These are phyloP conservation scores for Musa itinerans DNA, from an alignment of 176 grass and related monocot species.

Conservation along the genomic window DNA sequence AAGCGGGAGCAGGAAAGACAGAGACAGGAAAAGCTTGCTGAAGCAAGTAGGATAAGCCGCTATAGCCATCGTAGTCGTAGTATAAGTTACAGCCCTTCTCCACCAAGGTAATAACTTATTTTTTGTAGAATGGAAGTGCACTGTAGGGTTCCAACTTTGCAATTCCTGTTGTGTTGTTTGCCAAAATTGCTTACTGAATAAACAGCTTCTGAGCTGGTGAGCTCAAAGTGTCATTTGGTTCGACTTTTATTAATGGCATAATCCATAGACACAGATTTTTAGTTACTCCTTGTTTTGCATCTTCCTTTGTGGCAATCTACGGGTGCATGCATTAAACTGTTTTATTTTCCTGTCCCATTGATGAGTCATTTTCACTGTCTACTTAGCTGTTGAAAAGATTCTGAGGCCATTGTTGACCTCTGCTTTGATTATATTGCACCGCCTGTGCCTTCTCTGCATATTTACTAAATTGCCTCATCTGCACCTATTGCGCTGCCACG, in stretches of 20 bases:
- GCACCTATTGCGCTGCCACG: neutral
- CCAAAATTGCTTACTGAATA: neutral
- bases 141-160: neutral
- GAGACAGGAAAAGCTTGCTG: constrained; percentile 77
- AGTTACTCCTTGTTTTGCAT: too few species aligned
- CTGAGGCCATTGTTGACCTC: neutral
- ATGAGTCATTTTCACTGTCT: neutral
- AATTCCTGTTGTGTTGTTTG: neutral
- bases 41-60: constrained; percentile 50
- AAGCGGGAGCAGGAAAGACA: constrained; percentile 80
- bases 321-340: too few species aligned
- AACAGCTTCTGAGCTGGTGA: neutral
- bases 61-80: constrained; percentile 55
- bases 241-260: too few species aligned
- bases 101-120: constrained; percentile 50
- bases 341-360: neutral
- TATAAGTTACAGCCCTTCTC: constrained; percentile 61
- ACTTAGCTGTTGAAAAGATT: neutral
- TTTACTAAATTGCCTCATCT: neutral
- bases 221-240: neutral
- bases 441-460: too few species aligned
- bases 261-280: too few species aligned
- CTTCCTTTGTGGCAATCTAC: too few species aligned
- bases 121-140: neutral
- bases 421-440: neutral